Base-by-base conservation (phyloP, 352 stramenopile genomes). In the Globisporangium cylindrosporum region DNA sequence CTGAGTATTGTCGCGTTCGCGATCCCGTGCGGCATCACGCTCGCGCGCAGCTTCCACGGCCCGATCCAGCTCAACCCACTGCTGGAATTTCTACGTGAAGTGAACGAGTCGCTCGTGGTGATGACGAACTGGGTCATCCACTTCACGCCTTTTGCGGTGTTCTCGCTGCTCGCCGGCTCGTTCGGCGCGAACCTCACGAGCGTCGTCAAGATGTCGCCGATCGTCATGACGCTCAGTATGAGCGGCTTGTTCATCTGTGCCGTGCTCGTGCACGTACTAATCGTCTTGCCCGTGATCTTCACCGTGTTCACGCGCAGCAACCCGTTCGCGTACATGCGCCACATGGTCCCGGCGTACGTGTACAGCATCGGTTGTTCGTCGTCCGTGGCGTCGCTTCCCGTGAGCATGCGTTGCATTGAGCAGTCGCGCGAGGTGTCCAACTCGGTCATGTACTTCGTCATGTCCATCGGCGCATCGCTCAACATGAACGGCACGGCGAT, bases 401-500 rank as follows among this genome's bases (percentile, higher is more conserved):
- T 92, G 36, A 88, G 72, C 15, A 72, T 91, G 62, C 73, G 80
- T 56, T 91, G 81, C 60, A 84, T 93, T 20, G 81, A 93, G 61
- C 66, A 70, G 14, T 84, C 83, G 20, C 81, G 80, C 1, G 60
- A 76, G 20, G 78, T 91, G 29, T 78, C 82, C 55, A 81, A 73
- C 34, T 82, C 83, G 32, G 62, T 92, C 29, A 86, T 88, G 79
- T 74, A 90, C 70, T 91, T 92, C 46, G 74, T 93, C 46, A 81
- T 93, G 73, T 82, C 83, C 1, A 80, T 91, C 41, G 82, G 82
- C 25, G 80, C 80, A 3, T 78, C 78, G 38, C 66, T 95, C 25
- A 84, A 93, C 71, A 91, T 89, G 83, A 86, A 86, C 67, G 87
- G 87, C 25, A 89, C 85, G 32, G 85, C 82, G 14, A 83, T 95